phyloP scores from a whole-genome alignment of 208 protist genomes.

The Leishmania tarentolae region DNA sequence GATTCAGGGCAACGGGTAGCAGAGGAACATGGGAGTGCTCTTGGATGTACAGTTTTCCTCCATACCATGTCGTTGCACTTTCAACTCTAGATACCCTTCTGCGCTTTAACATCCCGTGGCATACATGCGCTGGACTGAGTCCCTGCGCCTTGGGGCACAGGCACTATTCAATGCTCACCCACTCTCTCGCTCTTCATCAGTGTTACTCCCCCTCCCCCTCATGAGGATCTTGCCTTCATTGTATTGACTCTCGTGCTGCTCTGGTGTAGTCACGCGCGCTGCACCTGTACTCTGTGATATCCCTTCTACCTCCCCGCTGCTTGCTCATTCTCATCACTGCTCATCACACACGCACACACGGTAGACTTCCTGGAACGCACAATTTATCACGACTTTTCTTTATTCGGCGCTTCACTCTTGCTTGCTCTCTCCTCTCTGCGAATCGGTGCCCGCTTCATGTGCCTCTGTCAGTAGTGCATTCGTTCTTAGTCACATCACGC shows the following conservation, averaged over 20 bases:
- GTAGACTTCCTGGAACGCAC: neutral
- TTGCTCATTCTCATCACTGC: neutral
- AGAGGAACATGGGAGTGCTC: neutral
- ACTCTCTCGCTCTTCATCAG: neutral
- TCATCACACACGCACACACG: neutral
- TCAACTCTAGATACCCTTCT: neutral
- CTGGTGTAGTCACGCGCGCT: no score
- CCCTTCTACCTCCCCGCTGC: neutral
- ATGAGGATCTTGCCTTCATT: neutral
- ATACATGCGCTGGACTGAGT: neutral
- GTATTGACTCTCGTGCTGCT: neutral
- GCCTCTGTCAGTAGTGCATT: neutral
- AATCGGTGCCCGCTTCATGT: neutral
- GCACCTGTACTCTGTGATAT: neutral
- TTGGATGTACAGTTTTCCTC: constrained; percentile 1
- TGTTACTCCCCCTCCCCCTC: neutral
- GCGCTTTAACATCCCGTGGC: neutral
- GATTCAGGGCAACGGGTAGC: neutral
- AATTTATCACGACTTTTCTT: neutral
- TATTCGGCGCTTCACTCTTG: neutral
- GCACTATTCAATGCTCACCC: neutral
- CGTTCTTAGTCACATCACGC: neutral
- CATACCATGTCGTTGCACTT: neutral
- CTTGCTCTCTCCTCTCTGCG: neutral
- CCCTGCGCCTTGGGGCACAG: neutral